Conservation (phyloP, 352 stramenopile genomes). For the Phytophthora fragariaefolia region DNA sequence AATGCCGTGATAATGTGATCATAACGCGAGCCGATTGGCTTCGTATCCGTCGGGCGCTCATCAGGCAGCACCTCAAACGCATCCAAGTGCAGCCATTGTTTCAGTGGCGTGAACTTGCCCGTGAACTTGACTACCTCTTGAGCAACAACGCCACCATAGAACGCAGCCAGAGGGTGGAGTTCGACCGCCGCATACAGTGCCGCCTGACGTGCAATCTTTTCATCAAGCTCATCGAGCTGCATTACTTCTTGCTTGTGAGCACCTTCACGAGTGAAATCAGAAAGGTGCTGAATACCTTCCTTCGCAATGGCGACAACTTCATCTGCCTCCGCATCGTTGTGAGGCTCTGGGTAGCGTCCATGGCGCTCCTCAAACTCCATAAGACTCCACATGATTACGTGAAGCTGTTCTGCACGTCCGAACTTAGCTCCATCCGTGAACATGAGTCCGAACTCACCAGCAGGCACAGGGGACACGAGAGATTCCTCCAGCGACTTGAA, state of each 20-base stretch:
- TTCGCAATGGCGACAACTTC: constrained; percentile 79
- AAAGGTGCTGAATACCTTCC: constrained; percentile 68
- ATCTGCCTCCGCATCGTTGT: constrained; percentile 67
- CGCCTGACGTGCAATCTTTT: constrained; percentile 64
- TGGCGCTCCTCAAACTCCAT: constrained; percentile 82
- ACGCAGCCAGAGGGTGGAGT: constrained; percentile 82
- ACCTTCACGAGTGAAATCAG: constrained; percentile 56
- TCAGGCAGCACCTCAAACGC: constrained; percentile 82
- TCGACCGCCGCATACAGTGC: constrained; percentile 69
- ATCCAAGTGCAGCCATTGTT: constrained; percentile 89
- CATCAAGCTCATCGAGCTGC: constrained; percentile 74
- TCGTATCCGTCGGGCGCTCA: constrained; percentile 56
- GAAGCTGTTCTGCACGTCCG: constrained; percentile 84
- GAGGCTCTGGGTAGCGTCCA: constrained; percentile 63
- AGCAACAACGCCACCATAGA: constrained; percentile 82
- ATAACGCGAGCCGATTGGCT: constrained; percentile 73
- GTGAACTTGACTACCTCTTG: constrained; percentile 92
- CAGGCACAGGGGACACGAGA: constrained; percentile 67
- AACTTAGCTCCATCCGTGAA: constrained; percentile 90
- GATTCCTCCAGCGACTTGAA: constrained; percentile 83
- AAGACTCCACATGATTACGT: constrained; percentile 78
- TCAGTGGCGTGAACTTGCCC: constrained; percentile 85
- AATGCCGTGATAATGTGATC: constrained; percentile 82
- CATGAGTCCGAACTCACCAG: constrained; percentile 82
- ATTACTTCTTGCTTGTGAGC: constrained; percentile 57